phyloP scores from a whole-genome alignment of 441 rosid species.

The Gossypium gossypioides region DNA sequence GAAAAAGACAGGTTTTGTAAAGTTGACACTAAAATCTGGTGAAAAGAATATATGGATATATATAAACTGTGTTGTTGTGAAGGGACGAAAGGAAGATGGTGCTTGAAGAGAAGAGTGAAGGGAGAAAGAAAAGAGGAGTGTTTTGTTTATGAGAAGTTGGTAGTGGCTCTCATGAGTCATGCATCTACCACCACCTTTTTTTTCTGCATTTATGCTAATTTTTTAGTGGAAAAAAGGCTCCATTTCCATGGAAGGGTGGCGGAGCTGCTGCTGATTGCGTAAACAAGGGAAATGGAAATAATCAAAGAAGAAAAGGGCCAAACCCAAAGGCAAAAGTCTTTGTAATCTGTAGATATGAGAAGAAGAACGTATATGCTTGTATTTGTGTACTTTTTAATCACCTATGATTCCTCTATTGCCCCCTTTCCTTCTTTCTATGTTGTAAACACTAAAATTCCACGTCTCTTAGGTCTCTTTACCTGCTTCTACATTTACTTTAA shows the following conservation, averaged over 20 bases:
- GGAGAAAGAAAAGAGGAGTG: neutral
- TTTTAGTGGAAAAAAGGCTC: slow-evolving; percentile 2
- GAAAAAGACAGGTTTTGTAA: neutral
- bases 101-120: neutral
- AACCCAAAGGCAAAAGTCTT: slow-evolving; percentile 9
- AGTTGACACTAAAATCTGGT: slow-evolving; percentile 19
- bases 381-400: neutral
- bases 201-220: neutral
- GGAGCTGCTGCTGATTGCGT: slow-evolving; percentile 1
- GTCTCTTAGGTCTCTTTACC: too few relatives aligned
- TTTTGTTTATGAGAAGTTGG: neutral
- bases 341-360: neutral
- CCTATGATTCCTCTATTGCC: slow-evolving; percentile 15
- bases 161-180: slow-evolving; percentile 28
- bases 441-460: neutral
- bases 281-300: neutral
- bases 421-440: neutral
- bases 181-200: slow-evolving; percentile 48
- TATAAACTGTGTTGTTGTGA: neutral
- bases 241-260: slow-evolving; percentile 13
- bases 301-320: neutral
- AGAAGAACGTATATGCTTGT: slow-evolving; percentile 14
- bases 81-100: slow-evolving; percentile 18
- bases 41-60: neutral
- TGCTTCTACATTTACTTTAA: slow-evolving; percentile 5